Base-by-base conservation (phyloP, 352 stramenopile species). In the Phytophthora hybrid region DNA sequence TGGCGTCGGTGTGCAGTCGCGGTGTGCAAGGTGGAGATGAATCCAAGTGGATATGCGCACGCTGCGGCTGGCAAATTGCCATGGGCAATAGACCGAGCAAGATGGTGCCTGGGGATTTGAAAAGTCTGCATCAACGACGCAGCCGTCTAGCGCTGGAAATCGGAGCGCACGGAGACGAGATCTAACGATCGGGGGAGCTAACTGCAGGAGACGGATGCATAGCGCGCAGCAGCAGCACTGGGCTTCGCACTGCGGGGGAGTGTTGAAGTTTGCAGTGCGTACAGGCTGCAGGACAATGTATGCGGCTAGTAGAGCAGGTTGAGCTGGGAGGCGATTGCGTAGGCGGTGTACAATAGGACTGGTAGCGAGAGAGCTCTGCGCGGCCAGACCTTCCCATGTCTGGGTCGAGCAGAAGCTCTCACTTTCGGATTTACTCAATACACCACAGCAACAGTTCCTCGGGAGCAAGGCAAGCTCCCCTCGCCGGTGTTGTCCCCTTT, bases 161-260 rank as follows among this genome's bases (percentile, higher is more conserved):
- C 47, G 18, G 26, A n/a, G 47, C 19, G 29, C 37, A n/a, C 5
- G 14, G 7, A 46, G 53, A 59, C 29, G 53, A 46, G 53, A 44
- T 59, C 53, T 5, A 59, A 37, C 18, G 37, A 53, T 63, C 56
- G 56, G 56, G 56, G 55, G 32, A 23, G 19, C 21, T 63, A 9
- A 31, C 41, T 53, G 19, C 10, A 53, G n/a, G 11, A 11, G 16
- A 21, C n/a, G 8, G 16, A 32, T 11, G 7, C 52, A 32, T 23
- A 21, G n/a, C 49, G 37, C 56, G 18, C 49, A 7, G 56, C 37
- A 63, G 26, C 32, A 63, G 37, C 37, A 53, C 37, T 53, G 56
- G 23, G 56, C 32, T 63, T 63, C 34, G 56, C 56, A 52, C 56
- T 63, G 56, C 53, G 53, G 53, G 29, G 19, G 23, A 49, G 41